phyloP scores from a whole-genome alignment of 2,329 filamentous ascomycete species.

The Neofusicoccum laricinum region DNA sequence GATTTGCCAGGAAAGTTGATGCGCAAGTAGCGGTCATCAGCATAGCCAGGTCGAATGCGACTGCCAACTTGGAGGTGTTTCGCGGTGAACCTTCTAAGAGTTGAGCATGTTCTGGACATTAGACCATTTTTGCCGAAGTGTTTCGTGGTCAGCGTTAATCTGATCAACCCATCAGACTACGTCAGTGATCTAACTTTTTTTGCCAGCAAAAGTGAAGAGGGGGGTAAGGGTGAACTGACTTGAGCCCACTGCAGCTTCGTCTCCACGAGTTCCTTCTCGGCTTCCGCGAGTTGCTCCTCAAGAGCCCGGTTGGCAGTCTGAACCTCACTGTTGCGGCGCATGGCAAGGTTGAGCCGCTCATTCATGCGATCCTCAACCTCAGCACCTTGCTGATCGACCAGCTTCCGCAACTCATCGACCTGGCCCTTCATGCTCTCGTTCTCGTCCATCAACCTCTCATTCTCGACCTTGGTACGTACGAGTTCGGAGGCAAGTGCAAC shows the following conservation, averaged over 20 bases:
- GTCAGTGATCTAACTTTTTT: slow-evolving; percentile 2
- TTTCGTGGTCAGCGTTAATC: slow-evolving; percentile 49
- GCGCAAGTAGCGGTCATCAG: not conserved
- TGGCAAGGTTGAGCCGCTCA: slow-evolving; percentile 83
- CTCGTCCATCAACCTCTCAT: slow-evolving; percentile 82
- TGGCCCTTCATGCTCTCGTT: slow-evolving; percentile 86
- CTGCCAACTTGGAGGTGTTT: not conserved
- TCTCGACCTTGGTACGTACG: slow-evolving; percentile 88
- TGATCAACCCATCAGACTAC: slow-evolving; percentile 1
- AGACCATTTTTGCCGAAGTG: slow-evolving; percentile 48
- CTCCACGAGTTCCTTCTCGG: slow-evolving; percentile 87
- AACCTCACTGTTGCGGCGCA: slow-evolving; percentile 88
- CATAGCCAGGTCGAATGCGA: not conserved
- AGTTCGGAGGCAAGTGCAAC: slow-evolving; percentile 87
- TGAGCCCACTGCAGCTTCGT: slow-evolving; percentile 95
- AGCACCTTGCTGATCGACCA: slow-evolving; percentile 85
- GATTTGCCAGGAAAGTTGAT: not conserved
- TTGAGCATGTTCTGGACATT: slow-evolving; percentile 47
- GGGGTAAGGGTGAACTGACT: slow-evolving; percentile 55
- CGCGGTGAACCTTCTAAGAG: not conserved
- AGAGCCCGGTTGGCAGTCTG: slow-evolving; percentile 87
- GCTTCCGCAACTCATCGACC: slow-evolving; percentile 76
- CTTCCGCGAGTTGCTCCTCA: slow-evolving; percentile 85
- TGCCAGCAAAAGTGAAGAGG: not conserved
- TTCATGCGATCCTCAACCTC: slow-evolving; percentile 82